Evolutionary conservation across 306 rosid species (phyloP), one percentile per base, ranked within the genome.

Genomic region (Sicyos edulis): DNA sequence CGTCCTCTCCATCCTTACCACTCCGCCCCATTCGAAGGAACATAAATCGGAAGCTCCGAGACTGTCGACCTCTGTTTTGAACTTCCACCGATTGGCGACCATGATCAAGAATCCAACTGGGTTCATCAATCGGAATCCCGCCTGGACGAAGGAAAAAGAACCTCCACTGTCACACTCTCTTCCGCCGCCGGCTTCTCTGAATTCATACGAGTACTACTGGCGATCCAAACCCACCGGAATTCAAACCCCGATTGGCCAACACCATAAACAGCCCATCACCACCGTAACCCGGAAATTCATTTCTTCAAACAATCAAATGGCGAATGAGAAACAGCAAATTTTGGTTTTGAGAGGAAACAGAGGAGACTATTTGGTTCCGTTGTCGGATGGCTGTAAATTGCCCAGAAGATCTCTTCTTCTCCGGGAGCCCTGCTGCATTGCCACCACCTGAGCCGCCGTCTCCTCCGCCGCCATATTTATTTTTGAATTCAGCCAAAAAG

Each of bases 371-470:
- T 73, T 81, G 80, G 84, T 78, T 63, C 89, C 88, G 15, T 85
- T 78, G 78, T 64, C 82, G 64, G 87, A 84, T 76, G 80, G 82
- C 52, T 88, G 97, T 92, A 89, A 93, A 81, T 85, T 88, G 65
- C 80, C 87, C 0, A 83, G 89, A 86, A 86, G 87, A 81, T 82
- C 96, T 15, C 78, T 89, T 20, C 87, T 86, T 5, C 77, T 87
- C 47, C 79, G 89, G 97, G 88, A 89, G 80, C 91, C 91, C 2
- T 74, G 80, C 65, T 93, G 97, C 87, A 86, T 93, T 80, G 97
- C 97, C 81, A 87, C 96, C 68, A 86, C 98, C 44, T 92, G 84
- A 89, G 19, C 53, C 42, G 4, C 70, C 70, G 8, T 14, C 59
- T 1, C 15, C 52, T 0, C 52, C 22, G 29, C n/a, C 51, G 10